Evolutionary conservation across 2,329 filamentous ascomycete genomes (phyloP).

Genomic region (Harringtonia lauricola): DNA sequence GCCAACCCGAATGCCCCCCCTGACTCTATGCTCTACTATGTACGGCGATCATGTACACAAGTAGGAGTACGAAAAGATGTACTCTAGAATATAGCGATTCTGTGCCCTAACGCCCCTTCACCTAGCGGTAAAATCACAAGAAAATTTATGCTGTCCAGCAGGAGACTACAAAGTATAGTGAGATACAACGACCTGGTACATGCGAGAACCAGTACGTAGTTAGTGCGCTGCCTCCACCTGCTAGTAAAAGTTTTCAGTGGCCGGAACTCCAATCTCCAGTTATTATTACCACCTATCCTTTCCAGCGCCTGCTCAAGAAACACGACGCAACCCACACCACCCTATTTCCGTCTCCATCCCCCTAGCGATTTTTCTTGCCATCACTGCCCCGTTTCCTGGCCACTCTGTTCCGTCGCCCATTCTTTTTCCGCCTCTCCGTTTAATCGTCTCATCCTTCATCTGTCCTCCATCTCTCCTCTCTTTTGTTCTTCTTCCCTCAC

Average conservation of each 20-base stretch:
- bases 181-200: too few relatives aligned
- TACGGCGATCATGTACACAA: too few relatives aligned
- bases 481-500: neutral
- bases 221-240: neutral
- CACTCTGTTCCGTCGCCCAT: neutral
- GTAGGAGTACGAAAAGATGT: too few relatives aligned
- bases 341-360: neutral
- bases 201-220: neutral
- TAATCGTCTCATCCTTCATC: conserved; percentile 1
- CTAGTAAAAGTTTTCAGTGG: neutral
- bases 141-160: too few relatives aligned
- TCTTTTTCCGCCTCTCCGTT: conserved; percentile 5
- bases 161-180: too few relatives aligned
- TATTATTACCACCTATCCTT: neutral
- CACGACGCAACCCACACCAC: neutral
- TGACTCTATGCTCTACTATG: too few relatives aligned
- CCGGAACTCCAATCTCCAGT: neutral
- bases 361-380: neutral
- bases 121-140: too few relatives aligned
- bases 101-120: too few relatives aligned
- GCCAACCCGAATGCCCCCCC: too few relatives aligned
- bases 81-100: too few relatives aligned
- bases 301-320: neutral
- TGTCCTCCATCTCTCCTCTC: neutral
- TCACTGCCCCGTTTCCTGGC: neutral